These are phyloP conservation scores for Podaxis sp. DNA, from an alignment of 768 basidiomycete species.

Conservation along the genomic window DNA sequence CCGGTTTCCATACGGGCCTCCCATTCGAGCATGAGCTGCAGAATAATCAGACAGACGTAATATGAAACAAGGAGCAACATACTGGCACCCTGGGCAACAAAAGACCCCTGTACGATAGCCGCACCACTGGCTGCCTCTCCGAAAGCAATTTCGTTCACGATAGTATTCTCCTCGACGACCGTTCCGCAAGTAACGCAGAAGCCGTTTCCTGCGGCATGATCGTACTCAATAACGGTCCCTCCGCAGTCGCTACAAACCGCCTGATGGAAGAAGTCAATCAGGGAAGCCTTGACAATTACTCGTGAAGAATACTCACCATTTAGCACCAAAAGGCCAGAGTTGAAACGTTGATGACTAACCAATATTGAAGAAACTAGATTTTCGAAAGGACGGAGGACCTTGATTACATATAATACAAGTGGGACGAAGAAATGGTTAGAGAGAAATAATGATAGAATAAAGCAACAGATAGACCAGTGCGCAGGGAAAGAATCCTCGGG, in stretches of 20 bases:
- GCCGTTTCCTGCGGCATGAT: slow-evolving; percentile 79
- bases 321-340: background rate
- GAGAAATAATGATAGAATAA: slow-evolving; percentile 21
- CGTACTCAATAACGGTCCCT: slow-evolving; percentile 83
- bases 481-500: background rate
- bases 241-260: slow-evolving; percentile 76
- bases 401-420: slow-evolving; percentile 8
- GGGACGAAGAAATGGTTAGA: slow-evolving; percentile 8
- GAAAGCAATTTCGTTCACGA: slow-evolving; percentile 92
- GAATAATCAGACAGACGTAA: background rate
- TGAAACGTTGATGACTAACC: background rate
- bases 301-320: background rate
- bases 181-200: slow-evolving; percentile 87
- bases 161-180: slow-evolving; percentile 90
- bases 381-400: background rate
- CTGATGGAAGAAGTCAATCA: slow-evolving; percentile 29
- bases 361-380: background rate
- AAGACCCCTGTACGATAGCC: slow-evolving; percentile 93
- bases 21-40: slow-evolving; percentile 79
- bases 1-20: slow-evolving; percentile 78
- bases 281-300: background rate
- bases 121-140: slow-evolving; percentile 92
- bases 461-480: background rate
- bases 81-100: slow-evolving; percentile 92
- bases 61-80: slow-evolving; percentile 31